Base-by-base conservation (phyloP, 176 grass and related monocot species). In the Guadua angustifolia region DNA sequence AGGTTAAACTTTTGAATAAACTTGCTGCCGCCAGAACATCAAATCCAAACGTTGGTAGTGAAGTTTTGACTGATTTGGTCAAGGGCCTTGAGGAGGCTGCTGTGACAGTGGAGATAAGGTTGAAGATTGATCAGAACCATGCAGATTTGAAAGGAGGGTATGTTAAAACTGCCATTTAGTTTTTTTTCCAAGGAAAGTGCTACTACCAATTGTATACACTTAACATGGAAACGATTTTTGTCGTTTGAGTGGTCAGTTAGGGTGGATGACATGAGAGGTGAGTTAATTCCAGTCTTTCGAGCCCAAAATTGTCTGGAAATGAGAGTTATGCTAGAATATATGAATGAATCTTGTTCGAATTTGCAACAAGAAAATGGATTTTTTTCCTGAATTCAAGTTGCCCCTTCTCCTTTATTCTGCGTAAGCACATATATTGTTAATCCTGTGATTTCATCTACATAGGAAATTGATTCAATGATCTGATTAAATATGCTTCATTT, bases 1-100 rank as follows among this genome's bases (percentile, higher is more conserved):
- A 99, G 93, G 96, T 99, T 39, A 95, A 99, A 90, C 91, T 99
- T 85, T 79, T 95, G 84, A 99, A 99, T 87, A 95, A 92, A 88
- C 93, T 98, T 80, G 96, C 91, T 81, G 85, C 88, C 24, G 78
- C 89, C 45, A 91, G 84, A 92, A 73, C 88, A 86, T 88, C 78
- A 73, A 90, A 86, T 83, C 88, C 91, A 84, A 85, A 86, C 51
- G 25, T 39, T 55, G 89, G 85, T 57, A 92, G 91, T 82, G 78
- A 90, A 90, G 76, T 88, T 86, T 94, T 99, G 88, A 99, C 91
- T 76, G 81, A 95, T 87, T 83, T 99, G 88, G 84, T 95, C 36
- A 89, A 94, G 18, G 93, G 91, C 57, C 88, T 99, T 85, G 91
- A 99, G 55, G 96, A 99, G 71, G 91, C 91, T 89, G 66, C 83